Base-by-base conservation (phyloP, 1,284 basidiomycete species). In the Ceratorhiza oryzae-sativae region DNA sequence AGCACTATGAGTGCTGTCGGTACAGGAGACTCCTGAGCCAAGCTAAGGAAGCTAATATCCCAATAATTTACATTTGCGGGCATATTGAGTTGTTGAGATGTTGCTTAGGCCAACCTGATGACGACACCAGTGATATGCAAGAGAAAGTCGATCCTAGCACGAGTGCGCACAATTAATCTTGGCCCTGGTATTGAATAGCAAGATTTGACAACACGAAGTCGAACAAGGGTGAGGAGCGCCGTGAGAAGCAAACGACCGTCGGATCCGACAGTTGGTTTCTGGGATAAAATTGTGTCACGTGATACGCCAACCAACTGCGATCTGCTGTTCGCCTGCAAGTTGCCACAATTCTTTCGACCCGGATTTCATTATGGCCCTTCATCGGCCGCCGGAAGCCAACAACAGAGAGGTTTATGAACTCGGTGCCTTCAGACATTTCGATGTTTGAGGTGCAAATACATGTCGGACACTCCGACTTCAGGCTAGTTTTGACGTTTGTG, bases 1-100 rank as follows among this genome's bases (percentile, higher is more conserved):
- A 97, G 86, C 75, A 97, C 89, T 77, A 97, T 89, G 72, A 97
- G 83, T 0, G 91, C 93, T 10, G 32, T n/a, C 15, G 65, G 65
- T 41, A 39, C 41, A 9, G 36, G 25, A 39, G 62, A 41, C 32
- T 41, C 36, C 23, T 39, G 25, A 42, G n/a, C 13, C 18, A 51
- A 30, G 48, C 27, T 53, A 55, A 72, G 45, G 45, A 59, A 59
- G 41, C 63, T 53, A 27, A 42, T 68, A 10, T 58, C 55, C 72
- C 72, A 72, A 12, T 58, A 42, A 32, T 25, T 30, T 27, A n/a
- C 67, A 49, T 45, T 56, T 32, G 56, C 13, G n/a, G 70, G 49
- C 70, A 61, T 53, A 4, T 15, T n/a, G 51, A 13, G 18, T 23
- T 30, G n/a, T 53, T 32, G 6, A 39, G 6, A 13, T 13, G 36